Evolutionary conservation across 352 stramenopile species (phyloP), one percentile per base, ranked within the genome.

Genomic region (Pythium sukuiense): DNA sequence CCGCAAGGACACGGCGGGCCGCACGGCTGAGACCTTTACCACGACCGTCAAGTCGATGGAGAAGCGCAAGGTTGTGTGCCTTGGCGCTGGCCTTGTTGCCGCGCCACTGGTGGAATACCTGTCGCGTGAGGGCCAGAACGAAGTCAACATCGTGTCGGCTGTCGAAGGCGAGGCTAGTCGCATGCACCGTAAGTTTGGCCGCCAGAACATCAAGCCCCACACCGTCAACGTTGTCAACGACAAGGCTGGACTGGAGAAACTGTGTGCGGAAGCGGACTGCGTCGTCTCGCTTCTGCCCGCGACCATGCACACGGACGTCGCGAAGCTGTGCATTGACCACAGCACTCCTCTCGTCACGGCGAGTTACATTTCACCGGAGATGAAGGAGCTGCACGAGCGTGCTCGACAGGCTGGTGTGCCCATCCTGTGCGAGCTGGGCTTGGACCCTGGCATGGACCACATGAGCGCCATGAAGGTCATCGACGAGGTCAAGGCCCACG

Each of bases 401-500:
- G 91, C 83, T 20, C 85, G 83, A 62, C 76, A 72, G 33, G 83
- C 80, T 24, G 93, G 92, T 11, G 90, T 99, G 46, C 83, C 85
- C 26, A 97, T 99, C 45, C 74, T 99, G 13, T 98, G 97, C 73
- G 96, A 99, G 76, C 83, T 98, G 49, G 97, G 97, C 13, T 71
- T 99, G 14, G 97, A 99, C 70, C 96, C 96, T 35, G 97, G 96
- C 20, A 98, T 99, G 77, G 95, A 99, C 63, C 96, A 99, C 74
- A 98, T 98, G 90, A 97, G 88, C 70, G 96, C 96, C 3, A 98
- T 98, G 93, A 97, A 97, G 69, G 92, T 98, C 12, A 98, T 99
- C 59, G 91, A 99, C 69, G 83, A 98, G 74, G 90, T 98, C 43
- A 93, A 98, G 50, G 79, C 83, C 6, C 76, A 91, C 24, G 91